Percentiles rank a stretch among this genome's conserved stretches.
These are phyloP conservation scores for Phytophthora quininea DNA, from an alignment of 352 stramenopile species.

Conservation along the genomic window DNA sequence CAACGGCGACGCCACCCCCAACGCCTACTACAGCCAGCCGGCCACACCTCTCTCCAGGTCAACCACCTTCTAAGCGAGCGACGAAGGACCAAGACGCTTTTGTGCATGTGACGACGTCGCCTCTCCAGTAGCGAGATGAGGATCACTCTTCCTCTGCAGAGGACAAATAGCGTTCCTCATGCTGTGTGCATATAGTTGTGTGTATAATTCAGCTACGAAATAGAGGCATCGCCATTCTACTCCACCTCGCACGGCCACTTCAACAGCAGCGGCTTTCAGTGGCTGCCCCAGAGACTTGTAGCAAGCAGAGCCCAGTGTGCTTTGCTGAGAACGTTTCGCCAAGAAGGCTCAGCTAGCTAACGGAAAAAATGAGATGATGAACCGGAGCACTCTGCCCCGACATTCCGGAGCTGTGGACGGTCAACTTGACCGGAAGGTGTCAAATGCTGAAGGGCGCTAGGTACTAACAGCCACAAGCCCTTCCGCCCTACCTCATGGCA, in stretches of 20 bases:
- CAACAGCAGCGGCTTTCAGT: background rate
- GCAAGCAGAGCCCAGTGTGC: too few relatives aligned
- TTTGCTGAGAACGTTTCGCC: too few relatives aligned
- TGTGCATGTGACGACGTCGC: constrained; percentile 31
- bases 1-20: constrained; percentile 25
- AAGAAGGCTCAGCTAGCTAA: background rate
- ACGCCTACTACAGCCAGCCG: constrained; percentile 33
- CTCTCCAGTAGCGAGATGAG: constrained; percentile 13
- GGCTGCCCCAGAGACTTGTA: background rate
- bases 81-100: constrained; percentile 23
- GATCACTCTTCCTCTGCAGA: constrained; percentile 1
- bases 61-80: constrained; percentile 24
- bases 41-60: constrained; percentile 21
- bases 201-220: constrained; percentile 27
- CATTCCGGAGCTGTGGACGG: background rate
- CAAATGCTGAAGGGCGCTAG: too few relatives aligned
- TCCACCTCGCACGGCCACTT: background rate
- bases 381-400: background rate
- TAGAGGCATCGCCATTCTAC: constrained; percentile 20
- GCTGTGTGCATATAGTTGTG: constrained; percentile 28
- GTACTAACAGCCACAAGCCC: too few relatives aligned
- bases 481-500: too few relatives aligned
- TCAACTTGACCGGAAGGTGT: background rate
- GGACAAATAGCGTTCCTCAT: background rate
- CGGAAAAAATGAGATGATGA: background rate